Evolutionary conservation across 495 filamentous ascomycete species (phyloP), one percentile per base, ranked within the genome.

Genomic region (Aspergillus steynii): DNA sequence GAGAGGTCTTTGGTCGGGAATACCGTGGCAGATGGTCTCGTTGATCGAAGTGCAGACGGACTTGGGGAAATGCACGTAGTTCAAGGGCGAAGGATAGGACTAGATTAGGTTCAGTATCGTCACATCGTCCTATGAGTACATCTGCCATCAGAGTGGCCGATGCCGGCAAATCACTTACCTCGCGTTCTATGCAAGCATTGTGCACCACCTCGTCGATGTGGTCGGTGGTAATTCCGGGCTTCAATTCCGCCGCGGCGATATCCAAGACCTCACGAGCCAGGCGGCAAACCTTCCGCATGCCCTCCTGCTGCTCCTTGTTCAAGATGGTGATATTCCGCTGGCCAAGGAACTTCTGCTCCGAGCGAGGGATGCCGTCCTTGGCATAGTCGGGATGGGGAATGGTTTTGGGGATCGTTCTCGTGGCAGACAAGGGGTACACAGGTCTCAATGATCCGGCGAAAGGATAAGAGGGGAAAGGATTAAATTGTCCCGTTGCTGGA

Each of bases 41-140:
- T 99, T 99, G 61, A 90, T 70, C 2, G 93, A 97, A 1, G 93
- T 98, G 75, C 95, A 99, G 50, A 97, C 88, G 1, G 95, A 99
- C 80, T 99, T 99, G 58, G 95, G 95, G 80, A 97, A 99, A 72
- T 92, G 81, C 80, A 88, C 86, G 74, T 99, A 99, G 79, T 99
- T 99, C 8, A 99, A 77, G 2, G 94, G 92, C 0, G 95, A 99
- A 0, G 95, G 95, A 68, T 99, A 99, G 12, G 93, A 90, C 95
- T 98, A 55, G n/a, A 32, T 3, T n/a, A 8, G 14, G 4, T 26
- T 59, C 50, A 58, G 53, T 37, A 49, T 55, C 53, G n/a, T 60
- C 70, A 66, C 50, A 76, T 61, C 20, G 20, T 31, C 4, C 25
- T 28, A 1, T 29, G 14, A 42, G 25, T 4, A 34, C 9, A 12